A percentile compares a stretch with the other conserved stretches of the same genome.
These are phyloP conservation scores for Lathyrus aphaca DNA, from an alignment of 306 rosid species.

Conservation along the genomic window DNA sequence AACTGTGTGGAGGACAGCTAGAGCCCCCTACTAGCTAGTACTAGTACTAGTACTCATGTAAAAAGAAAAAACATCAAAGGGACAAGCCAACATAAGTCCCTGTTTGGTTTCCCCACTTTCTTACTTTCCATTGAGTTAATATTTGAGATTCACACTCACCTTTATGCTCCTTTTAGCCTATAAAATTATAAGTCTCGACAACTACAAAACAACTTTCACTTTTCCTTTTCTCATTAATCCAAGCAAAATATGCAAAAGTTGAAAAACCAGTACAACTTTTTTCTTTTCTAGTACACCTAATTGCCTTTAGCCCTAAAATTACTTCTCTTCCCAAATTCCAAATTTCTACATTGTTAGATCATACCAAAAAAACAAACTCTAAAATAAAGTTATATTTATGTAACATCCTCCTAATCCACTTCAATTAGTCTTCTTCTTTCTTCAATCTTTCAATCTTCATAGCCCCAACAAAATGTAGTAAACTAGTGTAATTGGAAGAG, in stretches of 20 bases:
- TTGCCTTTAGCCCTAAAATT: neutral
- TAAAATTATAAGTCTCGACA: slow-evolving; percentile 26
- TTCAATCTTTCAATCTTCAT: slow-evolving; percentile 44
- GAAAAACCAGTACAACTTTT: slow-evolving; percentile 35
- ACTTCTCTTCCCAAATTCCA: neutral
- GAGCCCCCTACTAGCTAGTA: slow-evolving; percentile 12
- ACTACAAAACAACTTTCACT: slow-evolving; percentile 45
- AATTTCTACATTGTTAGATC: slow-evolving; percentile 59
- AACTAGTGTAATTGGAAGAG: slow-evolving; percentile 77
- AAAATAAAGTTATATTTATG: slow-evolving; percentile 2
- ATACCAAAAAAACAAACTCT: slow-evolving; percentile 37
- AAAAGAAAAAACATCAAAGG: slow-evolving; percentile 26
- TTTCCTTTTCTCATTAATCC: slow-evolving; percentile 44
- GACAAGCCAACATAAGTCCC: slow-evolving; percentile 41
- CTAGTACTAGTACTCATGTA: neutral
- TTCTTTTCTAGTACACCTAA: neutral
- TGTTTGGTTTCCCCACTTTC: slow-evolving; percentile 47
- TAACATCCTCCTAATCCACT: slow-evolving; percentile 36
- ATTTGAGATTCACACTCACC: slow-evolving; percentile 49
- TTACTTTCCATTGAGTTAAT: slow-evolving; percentile 11
- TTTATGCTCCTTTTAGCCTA: slow-evolving; percentile 34
- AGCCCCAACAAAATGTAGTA: slow-evolving; percentile 83
- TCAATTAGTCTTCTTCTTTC: slow-evolving; percentile 35
- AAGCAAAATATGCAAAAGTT: slow-evolving; percentile 32
- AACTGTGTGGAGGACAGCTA: slow-evolving; percentile 33